Percentiles rank a stretch among this genome's conserved stretches.
Conservation (phyloP, 2,329 filamentous ascomycete species). For the Colletotrichum sp. region DNA sequence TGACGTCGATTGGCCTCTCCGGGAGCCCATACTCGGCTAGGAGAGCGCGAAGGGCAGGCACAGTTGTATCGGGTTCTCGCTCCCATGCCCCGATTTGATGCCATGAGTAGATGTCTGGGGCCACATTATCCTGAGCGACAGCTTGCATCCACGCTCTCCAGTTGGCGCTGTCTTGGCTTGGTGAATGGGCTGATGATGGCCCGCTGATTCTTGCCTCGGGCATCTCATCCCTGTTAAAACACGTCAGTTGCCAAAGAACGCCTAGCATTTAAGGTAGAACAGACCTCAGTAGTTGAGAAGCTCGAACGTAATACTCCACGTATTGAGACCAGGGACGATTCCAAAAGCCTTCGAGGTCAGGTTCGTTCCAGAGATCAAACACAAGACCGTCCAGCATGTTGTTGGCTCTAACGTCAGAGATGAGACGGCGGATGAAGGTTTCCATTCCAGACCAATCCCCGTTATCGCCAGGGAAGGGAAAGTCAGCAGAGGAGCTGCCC, state of each 20-base stretch:
- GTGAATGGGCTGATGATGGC: not conserved
- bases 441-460: not conserved
- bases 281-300: not conserved
- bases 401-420: not conserved
- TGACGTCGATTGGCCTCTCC: conserved; percentile 45
- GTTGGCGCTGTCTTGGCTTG: not conserved
- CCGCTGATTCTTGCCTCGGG: not conserved
- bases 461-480: not conserved
- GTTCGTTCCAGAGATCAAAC: not conserved
- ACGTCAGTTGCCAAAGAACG: not conserved
- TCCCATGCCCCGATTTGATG: not conserved
- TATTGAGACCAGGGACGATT: not conserved
- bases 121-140: not conserved
- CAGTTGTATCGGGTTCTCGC: not conserved
- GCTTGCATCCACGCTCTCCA: not conserved
- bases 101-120: not conserved
- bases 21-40: conserved; percentile 34
- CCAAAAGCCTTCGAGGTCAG: not conserved
- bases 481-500: not conserved
- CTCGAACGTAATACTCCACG: not conserved
- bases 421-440: not conserved
- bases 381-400: not conserved
- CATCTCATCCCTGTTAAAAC: not conserved
- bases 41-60: conserved; percentile 26
- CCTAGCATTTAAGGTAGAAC: fast-evolving